A percentile compares a stretch with the other conserved stretches of the same genome.
These are phyloP conservation scores for Thermochaetoides thermophila DNA, from an alignment of 495 filamentous ascomycete species.

Conservation along the genomic window DNA sequence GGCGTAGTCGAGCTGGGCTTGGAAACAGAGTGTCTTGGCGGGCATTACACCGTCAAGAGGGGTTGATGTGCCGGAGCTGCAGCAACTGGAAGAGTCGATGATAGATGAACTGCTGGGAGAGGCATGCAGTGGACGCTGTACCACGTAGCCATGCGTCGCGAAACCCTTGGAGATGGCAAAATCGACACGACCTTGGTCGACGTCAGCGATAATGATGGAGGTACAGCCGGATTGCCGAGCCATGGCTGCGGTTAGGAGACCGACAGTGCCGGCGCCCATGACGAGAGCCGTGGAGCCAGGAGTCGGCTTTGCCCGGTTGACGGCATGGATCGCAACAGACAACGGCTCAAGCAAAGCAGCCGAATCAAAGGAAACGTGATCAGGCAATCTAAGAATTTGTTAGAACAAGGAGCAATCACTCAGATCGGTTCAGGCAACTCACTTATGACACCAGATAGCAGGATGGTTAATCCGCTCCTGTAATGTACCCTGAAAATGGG, in stretches of 20 bases:
- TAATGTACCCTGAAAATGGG: constrained; percentile 81
- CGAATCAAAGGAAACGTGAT: constrained; percentile 51
- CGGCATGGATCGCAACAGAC: constrained; percentile 72
- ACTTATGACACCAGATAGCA: constrained; percentile 61
- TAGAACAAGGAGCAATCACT: no score
- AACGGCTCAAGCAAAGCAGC: constrained; percentile 79
- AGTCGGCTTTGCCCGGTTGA: constrained; percentile 40
- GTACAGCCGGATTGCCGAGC: constrained; percentile 52
- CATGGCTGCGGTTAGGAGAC: constrained; percentile 61
- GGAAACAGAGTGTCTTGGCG: constrained; percentile 20
- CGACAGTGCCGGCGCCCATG: constrained; percentile 76
- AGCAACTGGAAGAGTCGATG: constrained; percentile 17
- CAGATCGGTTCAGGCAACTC: no score
- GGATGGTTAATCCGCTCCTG: constrained; percentile 84
- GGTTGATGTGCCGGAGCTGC: constrained; percentile 27
- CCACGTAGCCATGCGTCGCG: constrained; percentile 52
- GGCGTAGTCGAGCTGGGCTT: constrained; percentile 39
- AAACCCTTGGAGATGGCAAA: constrained; percentile 62
- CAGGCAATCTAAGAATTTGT: constrained; percentile 60
- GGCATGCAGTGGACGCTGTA: constrained; percentile 30
- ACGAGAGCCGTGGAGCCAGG: constrained; percentile 54
- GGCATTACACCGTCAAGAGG: constrained; percentile 32
- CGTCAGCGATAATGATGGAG: constrained; percentile 63
- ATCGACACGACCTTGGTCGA: constrained; percentile 59
- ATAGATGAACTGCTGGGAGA: constrained; percentile 25